Conservation (phyloP, 148 eudicot genomes). For the Vaccinium myrtillus region DNA sequence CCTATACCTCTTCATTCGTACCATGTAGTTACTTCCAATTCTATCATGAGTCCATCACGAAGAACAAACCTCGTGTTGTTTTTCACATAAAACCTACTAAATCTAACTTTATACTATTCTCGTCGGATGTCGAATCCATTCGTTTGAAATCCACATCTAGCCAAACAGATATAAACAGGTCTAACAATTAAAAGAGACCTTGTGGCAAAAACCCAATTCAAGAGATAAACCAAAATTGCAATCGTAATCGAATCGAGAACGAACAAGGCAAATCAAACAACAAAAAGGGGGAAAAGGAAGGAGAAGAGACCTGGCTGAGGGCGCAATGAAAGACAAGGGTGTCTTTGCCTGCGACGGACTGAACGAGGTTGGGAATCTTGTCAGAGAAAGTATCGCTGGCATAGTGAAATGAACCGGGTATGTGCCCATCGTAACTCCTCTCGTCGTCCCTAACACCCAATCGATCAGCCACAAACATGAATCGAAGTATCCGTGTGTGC, state of each 20-base stretch:
- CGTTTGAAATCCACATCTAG: background rate
- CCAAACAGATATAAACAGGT: background rate
- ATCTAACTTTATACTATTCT: background rate
- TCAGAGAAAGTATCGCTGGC: conserved; percentile 74
- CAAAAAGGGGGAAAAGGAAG: background rate
- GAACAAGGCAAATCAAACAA: background rate
- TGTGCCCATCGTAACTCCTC: conserved; percentile 83
- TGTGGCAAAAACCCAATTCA: background rate
- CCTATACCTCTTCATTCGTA: too few species aligned
- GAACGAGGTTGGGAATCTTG: conserved; percentile 63
- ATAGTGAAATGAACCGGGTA: conserved; percentile 84
- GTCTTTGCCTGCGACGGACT: conserved; percentile 67
- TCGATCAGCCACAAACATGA: background rate
- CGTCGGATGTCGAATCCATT: background rate
- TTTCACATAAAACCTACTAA: background rate
- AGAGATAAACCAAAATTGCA: background rate
- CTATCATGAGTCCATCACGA: background rate
- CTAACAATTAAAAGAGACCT: background rate
- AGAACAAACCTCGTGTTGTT: background rate
- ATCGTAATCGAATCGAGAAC: background rate
- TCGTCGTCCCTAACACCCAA: conserved; percentile 67
- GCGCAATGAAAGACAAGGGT: conserved; percentile 95
- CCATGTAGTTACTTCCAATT: background rate
- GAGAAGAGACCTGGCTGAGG: conserved; percentile 75
- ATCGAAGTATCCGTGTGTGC: background rate